Base-by-base conservation (phyloP, 129 eudicot species). In the Oenanthe sinensis region DNA sequence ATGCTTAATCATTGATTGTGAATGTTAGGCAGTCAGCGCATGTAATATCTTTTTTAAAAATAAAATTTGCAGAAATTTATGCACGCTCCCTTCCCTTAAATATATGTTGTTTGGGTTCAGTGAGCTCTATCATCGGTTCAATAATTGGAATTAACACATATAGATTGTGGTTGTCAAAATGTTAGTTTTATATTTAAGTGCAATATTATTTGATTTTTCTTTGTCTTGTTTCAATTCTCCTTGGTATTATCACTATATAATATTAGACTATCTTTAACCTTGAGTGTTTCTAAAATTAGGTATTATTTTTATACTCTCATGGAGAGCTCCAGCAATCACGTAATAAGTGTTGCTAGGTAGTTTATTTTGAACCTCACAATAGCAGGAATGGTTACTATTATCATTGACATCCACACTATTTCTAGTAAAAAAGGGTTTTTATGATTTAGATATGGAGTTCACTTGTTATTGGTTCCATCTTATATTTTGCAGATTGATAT, bases 401-500 rank as follows among this genome's bases (percentile, higher is more conserved):
- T 65, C 19, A 13, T 12, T 65, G 33, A 24, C 33, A 37, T 63
- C 20, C 19, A 28, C 40, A 63, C 37, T 26, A 10, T 28, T 67
- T 36, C 4, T 13, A 26, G 40, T 65, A 67, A 13, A 26, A 12
- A 12, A 1, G 13, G 26, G 43, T 67, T 67, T 30, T 67, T 11
- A 30, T 11, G 20, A 26, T 30, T 30, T 28, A 3, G 8, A 13
- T 43, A 10, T 22, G 17, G 76, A 74, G 15, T 74, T 46, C 60
- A 74, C 22, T 74, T 46, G 24, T 74, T 46, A 7, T 22, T 30
- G 42, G 10, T 14, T 12, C 24, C 22, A 17, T 40, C 58, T 74
- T 39, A 33, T 75, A 49, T 68, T 20, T 77, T 87, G 87, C 94
- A 95, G 98, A 91, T 95, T 83, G 98, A 95, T 84, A 85, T 91